phyloP scores from a whole-genome alignment of 169 alveolate species.

The Plasmodium berghei region DNA sequence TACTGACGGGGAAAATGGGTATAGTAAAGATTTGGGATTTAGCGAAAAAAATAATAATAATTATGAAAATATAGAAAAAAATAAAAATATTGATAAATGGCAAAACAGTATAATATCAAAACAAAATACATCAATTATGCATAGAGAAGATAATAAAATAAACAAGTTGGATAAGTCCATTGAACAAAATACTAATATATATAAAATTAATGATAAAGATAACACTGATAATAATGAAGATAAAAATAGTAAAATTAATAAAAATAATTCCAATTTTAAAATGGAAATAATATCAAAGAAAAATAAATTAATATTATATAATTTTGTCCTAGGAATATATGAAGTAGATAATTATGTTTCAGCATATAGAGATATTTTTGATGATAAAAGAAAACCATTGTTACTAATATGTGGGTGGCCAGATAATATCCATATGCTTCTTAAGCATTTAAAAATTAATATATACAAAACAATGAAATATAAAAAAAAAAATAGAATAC shows the following conservation, averaged over 20 bases:
- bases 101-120: neutral
- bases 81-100: neutral
- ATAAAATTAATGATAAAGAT: neutral
- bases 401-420: conserved; percentile 86
- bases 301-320: conserved; percentile 2
- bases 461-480: neutral
- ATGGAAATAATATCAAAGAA: neutral
- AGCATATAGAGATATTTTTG: conserved; percentile 57
- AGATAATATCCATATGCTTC: conserved; percentile 77
- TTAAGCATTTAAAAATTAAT: conserved; percentile 72
- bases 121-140: neutral
- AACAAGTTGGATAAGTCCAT: too few species aligned
- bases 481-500: neutral
- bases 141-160: neutral
- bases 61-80: conserved; percentile 7
- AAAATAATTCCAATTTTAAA: neutral
- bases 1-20: neutral
- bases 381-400: conserved; percentile 56
- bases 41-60: conserved; percentile 1
- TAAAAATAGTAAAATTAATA: neutral
- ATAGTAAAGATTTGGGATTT: neutral
- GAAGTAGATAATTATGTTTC: conserved; percentile 64
- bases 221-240: neutral
- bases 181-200: neutral
- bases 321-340: conserved; percentile 44